Conservation (phyloP, 2,329 filamentous ascomycete species). For the Alternaria infectoria region DNA sequence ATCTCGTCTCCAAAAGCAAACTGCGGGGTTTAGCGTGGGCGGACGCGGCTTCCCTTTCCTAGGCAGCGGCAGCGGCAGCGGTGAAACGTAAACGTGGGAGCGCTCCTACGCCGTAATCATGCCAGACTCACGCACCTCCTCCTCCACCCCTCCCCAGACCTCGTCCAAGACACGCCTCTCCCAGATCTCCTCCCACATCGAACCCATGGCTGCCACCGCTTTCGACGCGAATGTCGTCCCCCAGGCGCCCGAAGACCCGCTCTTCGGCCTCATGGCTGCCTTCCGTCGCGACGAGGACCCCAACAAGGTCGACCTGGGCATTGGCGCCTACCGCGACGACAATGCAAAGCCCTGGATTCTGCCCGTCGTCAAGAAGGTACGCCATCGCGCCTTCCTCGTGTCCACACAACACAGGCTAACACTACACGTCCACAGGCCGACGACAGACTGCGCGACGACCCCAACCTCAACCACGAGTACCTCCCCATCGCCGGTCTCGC, state of each 20-base stretch:
- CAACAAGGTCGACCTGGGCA: conserved; percentile 91
- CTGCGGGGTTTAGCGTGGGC: conserved; percentile 37
- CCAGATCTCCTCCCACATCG: conserved; percentile 74
- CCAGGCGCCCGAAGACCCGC: conserved; percentile 90
- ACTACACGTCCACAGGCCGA: conserved; percentile 72
- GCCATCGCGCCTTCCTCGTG: conserved; percentile 19
- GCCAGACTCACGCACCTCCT: conserved; percentile 25
- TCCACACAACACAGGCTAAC: neutral
- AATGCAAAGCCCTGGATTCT: conserved; percentile 97
- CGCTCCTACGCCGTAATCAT: conserved; percentile 26
- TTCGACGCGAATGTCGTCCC: conserved; percentile 81
- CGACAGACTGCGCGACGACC: conserved; percentile 84
- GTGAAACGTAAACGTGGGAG: conserved; percentile 35
- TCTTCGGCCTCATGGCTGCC: conserved; percentile 91
- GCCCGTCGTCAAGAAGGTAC: conserved; percentile 94
- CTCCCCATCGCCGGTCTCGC: conserved; percentile 90
- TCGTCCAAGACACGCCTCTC: conserved; percentile 51
- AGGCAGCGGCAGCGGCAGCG: conserved; percentile 14
- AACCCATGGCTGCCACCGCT: conserved; percentile 65
- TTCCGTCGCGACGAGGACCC: conserved; percentile 77
- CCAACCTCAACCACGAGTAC: conserved; percentile 96
- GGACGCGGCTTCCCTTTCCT: conserved; percentile 17
- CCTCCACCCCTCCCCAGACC: conserved; percentile 20
- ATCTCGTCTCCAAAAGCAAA: conserved; percentile 18
- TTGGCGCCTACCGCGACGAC: conserved; percentile 94